phyloP scores from a whole-genome alignment of 163 green algal species.

The Trebouxiophyceae sp. region DNA sequence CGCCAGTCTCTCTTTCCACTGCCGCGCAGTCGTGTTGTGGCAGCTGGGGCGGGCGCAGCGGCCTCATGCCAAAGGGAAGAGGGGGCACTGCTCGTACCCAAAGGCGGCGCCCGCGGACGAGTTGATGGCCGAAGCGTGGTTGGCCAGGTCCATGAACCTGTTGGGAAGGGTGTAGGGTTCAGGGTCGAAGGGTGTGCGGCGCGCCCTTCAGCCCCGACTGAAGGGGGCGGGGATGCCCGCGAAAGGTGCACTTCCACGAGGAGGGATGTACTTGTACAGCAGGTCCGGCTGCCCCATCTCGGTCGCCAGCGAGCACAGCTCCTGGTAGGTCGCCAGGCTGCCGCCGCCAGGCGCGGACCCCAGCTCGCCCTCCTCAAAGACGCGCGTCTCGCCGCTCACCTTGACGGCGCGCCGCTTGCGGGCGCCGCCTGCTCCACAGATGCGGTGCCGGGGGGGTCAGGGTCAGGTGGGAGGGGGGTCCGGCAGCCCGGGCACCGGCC shows the following conservation, averaged over 20 bases:
- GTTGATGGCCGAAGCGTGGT: constrained; percentile 58
- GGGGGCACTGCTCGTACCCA: constrained; percentile 16
- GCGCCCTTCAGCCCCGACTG: too few species aligned
- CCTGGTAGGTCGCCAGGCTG: constrained; percentile 79
- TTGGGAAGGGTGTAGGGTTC: too few species aligned
- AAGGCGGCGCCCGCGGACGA: constrained; percentile 49
- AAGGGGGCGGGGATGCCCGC: too few species aligned
- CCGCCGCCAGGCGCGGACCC: constrained; percentile 43
- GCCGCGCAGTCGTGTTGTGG: too few species aligned
- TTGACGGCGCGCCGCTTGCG: constrained; percentile 45
- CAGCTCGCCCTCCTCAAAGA: constrained; percentile 67
- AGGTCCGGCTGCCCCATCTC: constrained; percentile 81
- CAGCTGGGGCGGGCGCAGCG: too few species aligned
- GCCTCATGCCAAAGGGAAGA: constrained; percentile 39
- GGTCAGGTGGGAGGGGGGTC: too few species aligned
- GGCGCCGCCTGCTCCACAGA: constrained; percentile 16
- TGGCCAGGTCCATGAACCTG: constrained; percentile 83
- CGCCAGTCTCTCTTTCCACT: too few species aligned
- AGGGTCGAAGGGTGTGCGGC: too few species aligned
- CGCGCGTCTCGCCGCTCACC: constrained; percentile 55
- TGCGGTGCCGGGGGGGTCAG: too few species aligned
- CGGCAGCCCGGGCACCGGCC: too few species aligned
- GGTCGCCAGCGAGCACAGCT: constrained; percentile 80
- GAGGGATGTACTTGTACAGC: constrained; percentile 59
- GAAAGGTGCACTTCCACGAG: too few species aligned